Evolutionary conservation across 2,329 filamentous ascomycete genomes (phyloP).

Genomic region (Aspergillus sp.): DNA sequence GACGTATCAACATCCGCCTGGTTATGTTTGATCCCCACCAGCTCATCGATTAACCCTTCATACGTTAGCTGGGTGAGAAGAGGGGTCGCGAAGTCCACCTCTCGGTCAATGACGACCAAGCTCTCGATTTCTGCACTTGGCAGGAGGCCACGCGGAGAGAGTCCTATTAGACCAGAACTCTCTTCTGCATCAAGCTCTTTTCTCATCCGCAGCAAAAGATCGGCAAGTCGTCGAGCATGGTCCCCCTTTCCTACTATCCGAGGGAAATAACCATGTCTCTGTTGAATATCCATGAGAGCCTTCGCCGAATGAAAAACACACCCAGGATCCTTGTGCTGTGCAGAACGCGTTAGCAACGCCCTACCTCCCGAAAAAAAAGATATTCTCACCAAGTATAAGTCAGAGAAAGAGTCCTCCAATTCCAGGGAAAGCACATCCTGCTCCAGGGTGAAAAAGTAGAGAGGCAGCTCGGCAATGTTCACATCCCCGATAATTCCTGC

Average conservation of each 20-base stretch:
- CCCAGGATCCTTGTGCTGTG: constrained; percentile 80
- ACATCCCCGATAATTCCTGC: constrained; percentile 90
- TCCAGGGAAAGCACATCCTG: constrained; percentile 89
- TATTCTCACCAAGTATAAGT: constrained; percentile 71
- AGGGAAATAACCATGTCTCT: constrained; percentile 88
- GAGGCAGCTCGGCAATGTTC: constrained; percentile 79
- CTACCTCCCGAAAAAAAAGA: background rate
- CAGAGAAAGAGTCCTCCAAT: constrained; percentile 79
- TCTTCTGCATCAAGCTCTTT: constrained; percentile 85
- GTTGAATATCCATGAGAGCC: constrained; percentile 91
- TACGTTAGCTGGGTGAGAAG: constrained; percentile 95
- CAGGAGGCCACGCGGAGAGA: constrained; percentile 64
- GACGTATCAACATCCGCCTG: constrained; percentile 91
- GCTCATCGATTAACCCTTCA: constrained; percentile 90
- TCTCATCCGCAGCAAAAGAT: constrained; percentile 85
- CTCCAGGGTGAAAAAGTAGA: constrained; percentile 90
- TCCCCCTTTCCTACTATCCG: constrained; percentile 95
- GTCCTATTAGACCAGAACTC: constrained; percentile 56
- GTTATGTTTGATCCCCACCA: constrained; percentile 88
- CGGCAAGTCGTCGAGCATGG: constrained; percentile 83
- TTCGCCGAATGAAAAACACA: constrained; percentile 85
- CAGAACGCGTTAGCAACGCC: background rate
- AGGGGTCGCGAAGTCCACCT: constrained; percentile 89
- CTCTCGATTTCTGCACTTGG: constrained; percentile 88
- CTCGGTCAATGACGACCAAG: constrained; percentile 90